Evolutionary conservation across 164 flowering plant genomes (phyloP).

Genomic region (Cinnamomum micranthum): DNA sequence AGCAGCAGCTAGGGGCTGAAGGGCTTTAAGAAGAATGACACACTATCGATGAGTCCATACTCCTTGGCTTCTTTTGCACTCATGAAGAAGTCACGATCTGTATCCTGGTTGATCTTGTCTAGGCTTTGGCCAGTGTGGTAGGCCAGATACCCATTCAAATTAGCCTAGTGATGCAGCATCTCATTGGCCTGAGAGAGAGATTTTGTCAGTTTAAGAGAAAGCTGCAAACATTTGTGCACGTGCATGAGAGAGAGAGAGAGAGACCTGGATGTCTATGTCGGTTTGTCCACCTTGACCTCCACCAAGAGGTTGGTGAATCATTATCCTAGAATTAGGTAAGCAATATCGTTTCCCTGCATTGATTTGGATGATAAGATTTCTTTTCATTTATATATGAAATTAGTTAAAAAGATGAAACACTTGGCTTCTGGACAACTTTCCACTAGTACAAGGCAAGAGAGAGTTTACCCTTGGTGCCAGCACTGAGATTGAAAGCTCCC

Average conservation of each 20-base stretch:
- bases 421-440: background rate
- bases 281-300: slow-evolving; percentile 88
- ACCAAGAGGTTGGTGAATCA: slow-evolving; percentile 99
- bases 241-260: slow-evolving; percentile 3
- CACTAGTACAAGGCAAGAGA: background rate
- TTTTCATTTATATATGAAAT: background rate
- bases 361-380: background rate
- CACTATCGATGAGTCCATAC: slow-evolving; percentile 89
- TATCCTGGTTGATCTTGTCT: slow-evolving; percentile 79
- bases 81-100: slow-evolving; percentile 95
- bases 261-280: slow-evolving; percentile 88
- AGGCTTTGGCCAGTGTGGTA: slow-evolving; percentile 86
- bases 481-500: slow-evolving; percentile 92
- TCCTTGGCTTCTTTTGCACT: slow-evolving; percentile 93
- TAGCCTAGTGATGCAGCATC: slow-evolving; percentile 94
- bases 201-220: background rate
- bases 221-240: background rate
- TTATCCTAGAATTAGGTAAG: slow-evolving; percentile 93
- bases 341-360: slow-evolving; percentile 83
- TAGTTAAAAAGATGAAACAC: background rate
- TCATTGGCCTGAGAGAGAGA: slow-evolving; percentile 66
- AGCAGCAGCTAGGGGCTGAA: slow-evolving; percentile 59
- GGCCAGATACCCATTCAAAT: slow-evolving; percentile 73
- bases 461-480: slow-evolving; percentile 83
- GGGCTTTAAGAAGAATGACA: slow-evolving; percentile 83